Conservation (phyloP, 768 basidiomycete species). For the Sarcodon aspratus region DNA sequence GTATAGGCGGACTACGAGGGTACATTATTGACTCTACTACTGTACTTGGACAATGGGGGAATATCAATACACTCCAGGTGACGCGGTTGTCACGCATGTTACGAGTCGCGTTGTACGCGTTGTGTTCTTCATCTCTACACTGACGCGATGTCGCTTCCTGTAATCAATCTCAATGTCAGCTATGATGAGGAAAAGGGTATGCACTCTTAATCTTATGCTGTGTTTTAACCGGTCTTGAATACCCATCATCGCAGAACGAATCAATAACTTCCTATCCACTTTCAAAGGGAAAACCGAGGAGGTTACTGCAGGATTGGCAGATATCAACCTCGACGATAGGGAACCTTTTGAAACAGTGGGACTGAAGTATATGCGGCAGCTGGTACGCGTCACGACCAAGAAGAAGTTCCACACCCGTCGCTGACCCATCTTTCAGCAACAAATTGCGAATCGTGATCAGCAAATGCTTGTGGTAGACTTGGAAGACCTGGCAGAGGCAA, state of each 20-base stretch:
- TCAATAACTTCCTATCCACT: conserved; percentile 58
- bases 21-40: no score
- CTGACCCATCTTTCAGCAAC: conserved; percentile 46
- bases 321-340: conserved; percentile 54
- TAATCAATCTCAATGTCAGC: conserved; percentile 45
- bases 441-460: conserved; percentile 87
- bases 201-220: background rate
- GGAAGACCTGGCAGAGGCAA: conserved; percentile 73
- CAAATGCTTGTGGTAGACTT: conserved; percentile 82
- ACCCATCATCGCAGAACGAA: conserved; percentile 36
- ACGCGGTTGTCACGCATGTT: no score
- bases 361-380: conserved; percentile 73
- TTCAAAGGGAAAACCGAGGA: conserved; percentile 58
- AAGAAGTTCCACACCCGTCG: background rate
- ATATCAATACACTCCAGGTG: no score
- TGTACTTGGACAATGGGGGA: no score
- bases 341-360: conserved; percentile 26
- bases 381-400: conserved; percentile 38
- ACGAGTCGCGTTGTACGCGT: no score
- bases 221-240: background rate
- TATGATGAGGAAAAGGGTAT: conserved; percentile 68
- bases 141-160: conserved; percentile 55
- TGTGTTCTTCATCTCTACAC: background rate
- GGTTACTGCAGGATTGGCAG: conserved; percentile 52
- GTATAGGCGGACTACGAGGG: no score